phyloP scores from a whole-genome alignment of 2,329 filamentous ascomycete species.

The Aureobasidium vineae region DNA sequence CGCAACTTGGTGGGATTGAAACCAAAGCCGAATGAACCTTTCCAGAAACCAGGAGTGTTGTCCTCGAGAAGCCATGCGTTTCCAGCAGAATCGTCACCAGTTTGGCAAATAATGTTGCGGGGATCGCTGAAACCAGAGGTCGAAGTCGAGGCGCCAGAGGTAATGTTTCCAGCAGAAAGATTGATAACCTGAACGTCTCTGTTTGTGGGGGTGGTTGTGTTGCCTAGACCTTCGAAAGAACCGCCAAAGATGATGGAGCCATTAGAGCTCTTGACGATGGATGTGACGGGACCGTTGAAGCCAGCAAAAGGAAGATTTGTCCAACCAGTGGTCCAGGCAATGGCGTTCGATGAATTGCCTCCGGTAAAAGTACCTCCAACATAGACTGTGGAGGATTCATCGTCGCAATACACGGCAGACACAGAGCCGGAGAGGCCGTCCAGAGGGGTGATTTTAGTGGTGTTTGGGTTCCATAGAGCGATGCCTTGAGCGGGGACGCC shows the following conservation, averaged over 20 bases:
- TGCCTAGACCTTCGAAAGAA: slow-evolving; percentile 82
- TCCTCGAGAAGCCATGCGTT: slow-evolving; percentile 81
- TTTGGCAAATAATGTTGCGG: slow-evolving; percentile 78
- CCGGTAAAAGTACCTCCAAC: slow-evolving; percentile 83
- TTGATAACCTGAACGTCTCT: slow-evolving; percentile 80
- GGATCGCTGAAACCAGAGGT: slow-evolving; percentile 69
- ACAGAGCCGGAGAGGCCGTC: slow-evolving; percentile 81
- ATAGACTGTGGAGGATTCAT: slow-evolving; percentile 74
- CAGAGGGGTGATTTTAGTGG: slow-evolving; percentile 67
- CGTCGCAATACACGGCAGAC: slow-evolving; percentile 77
- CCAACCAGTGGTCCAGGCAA: slow-evolving; percentile 77
- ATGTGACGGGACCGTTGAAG: slow-evolving; percentile 87
- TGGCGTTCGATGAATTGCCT: slow-evolving; percentile 81
- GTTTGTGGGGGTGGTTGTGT: slow-evolving; percentile 65
- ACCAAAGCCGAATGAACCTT: slow-evolving; percentile 75
- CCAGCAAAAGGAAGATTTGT: slow-evolving; percentile 83
- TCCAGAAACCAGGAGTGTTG: slow-evolving; percentile 74
- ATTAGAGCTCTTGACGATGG: slow-evolving; percentile 75
- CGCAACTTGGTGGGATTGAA: slow-evolving; percentile 85
- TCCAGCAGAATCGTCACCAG: slow-evolving; percentile 65
- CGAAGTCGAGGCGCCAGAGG: slow-evolving; percentile 61
- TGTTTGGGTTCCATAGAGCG: slow-evolving; percentile 75
- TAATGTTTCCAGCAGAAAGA: slow-evolving; percentile 72
- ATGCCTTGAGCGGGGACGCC: slow-evolving; percentile 70
- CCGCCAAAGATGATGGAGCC: slow-evolving; percentile 92